Percentiles rank a stretch among this genome's conserved stretches.
These are phyloP conservation scores for Hygrophoropsis aurantiaca DNA, from an alignment of 768 basidiomycete species.

Conservation along the genomic window DNA sequence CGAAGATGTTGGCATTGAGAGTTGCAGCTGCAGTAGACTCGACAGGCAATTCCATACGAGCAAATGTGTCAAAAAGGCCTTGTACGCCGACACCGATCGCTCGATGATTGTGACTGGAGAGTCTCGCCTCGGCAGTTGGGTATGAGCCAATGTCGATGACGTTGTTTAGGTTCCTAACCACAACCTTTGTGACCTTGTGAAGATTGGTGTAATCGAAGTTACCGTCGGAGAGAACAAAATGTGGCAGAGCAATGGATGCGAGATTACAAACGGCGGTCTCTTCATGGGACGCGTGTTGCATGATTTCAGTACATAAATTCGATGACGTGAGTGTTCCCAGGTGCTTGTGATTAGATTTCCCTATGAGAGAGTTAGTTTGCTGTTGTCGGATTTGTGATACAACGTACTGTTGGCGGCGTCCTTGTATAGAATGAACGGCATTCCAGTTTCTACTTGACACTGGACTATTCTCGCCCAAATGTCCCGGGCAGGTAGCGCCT, in stretches of 20 bases:
- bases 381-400: background rate
- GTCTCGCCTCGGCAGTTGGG: slow-evolving; percentile 81
- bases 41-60: slow-evolving; percentile 89
- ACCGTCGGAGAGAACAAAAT: slow-evolving; percentile 70
- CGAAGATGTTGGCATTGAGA: slow-evolving; percentile 90
- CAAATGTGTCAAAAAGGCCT: slow-evolving; percentile 94
- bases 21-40: slow-evolving; percentile 76
- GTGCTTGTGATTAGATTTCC: slow-evolving; percentile 94
- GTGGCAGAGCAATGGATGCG: slow-evolving; percentile 86
- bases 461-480: slow-evolving; percentile 93
- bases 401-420: slow-evolving; percentile 79
- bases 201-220: slow-evolving; percentile 87
- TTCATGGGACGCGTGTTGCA: slow-evolving; percentile 91
- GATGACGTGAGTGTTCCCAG: slow-evolving; percentile 95
- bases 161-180: slow-evolving; percentile 83
- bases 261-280: slow-evolving; percentile 96
- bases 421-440: slow-evolving; percentile 95
- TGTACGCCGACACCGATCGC: slow-evolving; percentile 93
- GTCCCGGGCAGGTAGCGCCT: slow-evolving; percentile 88
- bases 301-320: slow-evolving; percentile 94
- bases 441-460: slow-evolving; percentile 90
- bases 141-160: slow-evolving; percentile 92
- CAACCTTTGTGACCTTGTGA: slow-evolving; percentile 86
- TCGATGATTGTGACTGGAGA: slow-evolving; percentile 90
- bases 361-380: slow-evolving; percentile 31